phyloP scores from a whole-genome alignment of 352 stramenopile species.

The Phytophthora pistaciae region DNA sequence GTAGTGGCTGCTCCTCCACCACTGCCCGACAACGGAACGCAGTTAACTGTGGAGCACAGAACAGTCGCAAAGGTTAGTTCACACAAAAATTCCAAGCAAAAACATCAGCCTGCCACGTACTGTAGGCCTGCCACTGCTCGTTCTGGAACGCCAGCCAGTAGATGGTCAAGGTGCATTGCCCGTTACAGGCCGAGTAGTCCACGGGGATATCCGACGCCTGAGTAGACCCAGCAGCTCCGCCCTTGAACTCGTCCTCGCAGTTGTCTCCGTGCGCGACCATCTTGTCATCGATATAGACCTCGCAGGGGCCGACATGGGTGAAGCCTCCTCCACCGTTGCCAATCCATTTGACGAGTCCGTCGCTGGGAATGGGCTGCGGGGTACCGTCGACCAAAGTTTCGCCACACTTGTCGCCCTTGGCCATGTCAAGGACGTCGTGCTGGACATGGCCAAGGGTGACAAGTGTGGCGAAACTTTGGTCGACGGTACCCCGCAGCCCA shows the following conservation, averaged over 20 bases:
- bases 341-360: slow-evolving; percentile 38
- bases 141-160: slow-evolving; percentile 43
- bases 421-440: slow-evolving; percentile 44
- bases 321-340: slow-evolving; percentile 46
- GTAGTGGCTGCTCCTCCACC: too few species aligned
- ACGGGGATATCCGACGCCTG: slow-evolving; percentile 27
- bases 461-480: slow-evolving; percentile 45
- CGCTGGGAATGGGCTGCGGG: slow-evolving; percentile 33
- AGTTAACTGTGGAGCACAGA: too few species aligned
- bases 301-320: slow-evolving; percentile 48
- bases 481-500: slow-evolving; percentile 11
- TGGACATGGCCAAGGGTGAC: slow-evolving; percentile 40
- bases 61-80: too few species aligned
- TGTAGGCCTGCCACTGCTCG: too few species aligned
- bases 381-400: slow-evolving; percentile 27
- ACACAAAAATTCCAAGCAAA: too few species aligned
- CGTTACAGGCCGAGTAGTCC: slow-evolving; percentile 49
- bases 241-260: slow-evolving; percentile 43
- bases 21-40: too few species aligned
- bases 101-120: too few species aligned
- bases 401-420: slow-evolving; percentile 39
- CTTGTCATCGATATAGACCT: slow-evolving; percentile 57
- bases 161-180: slow-evolving; percentile 47
- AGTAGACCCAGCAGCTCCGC: slow-evolving; percentile 19
- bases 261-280: slow-evolving; percentile 45